phyloP scores from a whole-genome alignment of 1,139 yeast genomes.

The Geotrichum phurueaensis region DNA sequence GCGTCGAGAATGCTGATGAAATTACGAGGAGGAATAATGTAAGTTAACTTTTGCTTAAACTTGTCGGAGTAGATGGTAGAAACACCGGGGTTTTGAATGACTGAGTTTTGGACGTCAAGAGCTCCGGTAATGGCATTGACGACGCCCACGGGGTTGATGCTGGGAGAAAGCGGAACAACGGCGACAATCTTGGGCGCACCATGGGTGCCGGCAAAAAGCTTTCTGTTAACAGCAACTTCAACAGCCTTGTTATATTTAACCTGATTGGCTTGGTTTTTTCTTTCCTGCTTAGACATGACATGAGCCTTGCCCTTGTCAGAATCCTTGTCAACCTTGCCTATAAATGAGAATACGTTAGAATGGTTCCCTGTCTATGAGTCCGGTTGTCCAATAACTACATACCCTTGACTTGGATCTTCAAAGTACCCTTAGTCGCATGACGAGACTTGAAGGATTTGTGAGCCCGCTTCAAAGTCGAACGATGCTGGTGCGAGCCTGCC shows the following conservation, averaged over 20 bases:
- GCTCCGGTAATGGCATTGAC: conserved; percentile 40
- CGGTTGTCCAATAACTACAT: not conserved
- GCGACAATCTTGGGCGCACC: conserved; percentile 84
- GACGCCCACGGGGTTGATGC: conserved; percentile 55
- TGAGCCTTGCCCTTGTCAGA: conserved; percentile 38
- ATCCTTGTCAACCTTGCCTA: conserved; percentile 66
- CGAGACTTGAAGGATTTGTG: conserved; percentile 88
- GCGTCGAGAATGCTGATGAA: conserved; percentile 74
- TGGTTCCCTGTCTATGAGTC: not conserved
- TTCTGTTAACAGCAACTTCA: conserved; percentile 43
- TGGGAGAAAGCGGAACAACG: conserved; percentile 70
- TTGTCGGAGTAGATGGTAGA: conserved; percentile 43
- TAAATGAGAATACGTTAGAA: not conserved
- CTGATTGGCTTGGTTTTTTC: conserved; percentile 77
- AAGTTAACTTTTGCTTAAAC: conserved; percentile 69
- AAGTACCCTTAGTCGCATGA: conserved; percentile 85
- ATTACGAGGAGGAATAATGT: conserved; percentile 60
- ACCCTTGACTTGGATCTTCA: conserved; percentile 76
- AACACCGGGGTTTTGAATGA: conserved; percentile 35
- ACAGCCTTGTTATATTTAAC: conserved; percentile 64
- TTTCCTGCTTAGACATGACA: conserved; percentile 54
- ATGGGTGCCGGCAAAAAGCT: conserved; percentile 68
- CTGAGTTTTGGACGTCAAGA: conserved; percentile 26
- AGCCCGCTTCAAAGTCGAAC: conserved; percentile 73
- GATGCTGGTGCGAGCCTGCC: conserved; percentile 51